phyloP scores from a whole-genome alignment of 2,329 filamentous ascomycete genomes.

The Curvularia eragrostidis region DNA sequence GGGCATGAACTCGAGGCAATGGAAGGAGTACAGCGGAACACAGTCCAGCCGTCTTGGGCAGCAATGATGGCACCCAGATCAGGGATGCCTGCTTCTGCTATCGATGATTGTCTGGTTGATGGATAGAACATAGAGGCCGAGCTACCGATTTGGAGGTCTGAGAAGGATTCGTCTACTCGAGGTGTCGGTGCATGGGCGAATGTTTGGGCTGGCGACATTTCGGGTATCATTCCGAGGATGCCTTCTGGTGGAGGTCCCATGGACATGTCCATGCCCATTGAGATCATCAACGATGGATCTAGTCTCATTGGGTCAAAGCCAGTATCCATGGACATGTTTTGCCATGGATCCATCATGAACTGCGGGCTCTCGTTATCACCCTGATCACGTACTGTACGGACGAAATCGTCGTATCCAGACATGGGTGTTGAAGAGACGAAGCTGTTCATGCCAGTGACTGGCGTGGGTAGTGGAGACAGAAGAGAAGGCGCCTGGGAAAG shows the following conservation, averaged over 20 bases:
- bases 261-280: conserved; percentile 55
- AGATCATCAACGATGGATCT: conserved; percentile 54
- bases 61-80: conserved; percentile 58
- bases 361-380: conserved; percentile 54
- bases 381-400: conserved; percentile 48
- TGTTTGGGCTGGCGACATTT: conserved; percentile 48
- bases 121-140: conserved; percentile 52
- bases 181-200: conserved; percentile 55
- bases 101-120: conserved; percentile 51
- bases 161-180: conserved; percentile 55
- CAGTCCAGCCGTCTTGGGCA: conserved; percentile 61
- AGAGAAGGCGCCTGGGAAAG: conserved; percentile 37
- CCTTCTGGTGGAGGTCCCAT: conserved; percentile 51
- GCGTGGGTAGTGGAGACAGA: conserved; percentile 50
- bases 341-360: conserved; percentile 58
- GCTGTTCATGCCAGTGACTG: conserved; percentile 47
- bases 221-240: conserved; percentile 56
- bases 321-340: conserved; percentile 54
- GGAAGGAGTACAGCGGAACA: conserved; percentile 60
- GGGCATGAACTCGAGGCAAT: conserved; percentile 58
- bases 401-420: conserved; percentile 57
- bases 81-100: conserved; percentile 45
- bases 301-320: conserved; percentile 55
- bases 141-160: conserved; percentile 55
- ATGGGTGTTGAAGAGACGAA: conserved; percentile 55